phyloP scores from a whole-genome alignment of 2,329 filamentous ascomycete species.

The Sporothrix luriei region DNA sequence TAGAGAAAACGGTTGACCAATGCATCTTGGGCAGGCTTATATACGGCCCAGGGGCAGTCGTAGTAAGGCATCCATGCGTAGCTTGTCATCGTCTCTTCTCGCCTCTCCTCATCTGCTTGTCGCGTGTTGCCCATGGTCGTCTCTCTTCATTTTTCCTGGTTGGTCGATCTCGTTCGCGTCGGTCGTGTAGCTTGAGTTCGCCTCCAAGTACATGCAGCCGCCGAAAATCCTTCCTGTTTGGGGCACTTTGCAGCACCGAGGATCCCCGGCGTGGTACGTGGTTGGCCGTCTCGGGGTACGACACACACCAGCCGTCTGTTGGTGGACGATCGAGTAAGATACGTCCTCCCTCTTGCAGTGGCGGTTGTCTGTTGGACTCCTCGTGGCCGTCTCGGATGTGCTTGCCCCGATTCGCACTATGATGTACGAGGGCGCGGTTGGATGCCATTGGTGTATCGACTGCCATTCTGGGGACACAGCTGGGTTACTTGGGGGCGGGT shows the following conservation, averaged over 20 bases:
- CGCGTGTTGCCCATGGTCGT: not conserved
- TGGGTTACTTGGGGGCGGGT: too few species aligned
- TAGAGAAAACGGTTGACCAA: not conserved
- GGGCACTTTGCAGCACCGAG: not conserved
- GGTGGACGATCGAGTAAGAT: too few species aligned
- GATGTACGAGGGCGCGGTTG: not conserved
- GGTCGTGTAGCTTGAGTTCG: not conserved
- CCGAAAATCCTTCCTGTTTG: conserved; percentile 5
- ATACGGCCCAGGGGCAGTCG: not conserved
- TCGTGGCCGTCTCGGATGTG: not conserved
- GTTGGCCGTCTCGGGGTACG: too few species aligned
- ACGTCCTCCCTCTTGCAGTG: too few species aligned
- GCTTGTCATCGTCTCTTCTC: not conserved
- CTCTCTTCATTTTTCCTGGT: not conserved
- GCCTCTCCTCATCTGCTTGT: not conserved
- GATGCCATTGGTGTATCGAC: conserved; percentile 1
- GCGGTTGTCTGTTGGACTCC: not conserved
- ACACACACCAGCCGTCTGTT: too few species aligned
- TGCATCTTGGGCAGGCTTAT: conserved; percentile 2
- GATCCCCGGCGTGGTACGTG: conserved; percentile 8
- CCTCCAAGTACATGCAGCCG: not conserved
- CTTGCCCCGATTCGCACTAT: too few species aligned
- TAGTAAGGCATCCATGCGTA: not conserved
- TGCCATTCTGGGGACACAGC: not conserved
- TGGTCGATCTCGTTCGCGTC: not conserved